Conservation (phyloP, 805 yeast genomes). For the Candida caryicola region DNA sequence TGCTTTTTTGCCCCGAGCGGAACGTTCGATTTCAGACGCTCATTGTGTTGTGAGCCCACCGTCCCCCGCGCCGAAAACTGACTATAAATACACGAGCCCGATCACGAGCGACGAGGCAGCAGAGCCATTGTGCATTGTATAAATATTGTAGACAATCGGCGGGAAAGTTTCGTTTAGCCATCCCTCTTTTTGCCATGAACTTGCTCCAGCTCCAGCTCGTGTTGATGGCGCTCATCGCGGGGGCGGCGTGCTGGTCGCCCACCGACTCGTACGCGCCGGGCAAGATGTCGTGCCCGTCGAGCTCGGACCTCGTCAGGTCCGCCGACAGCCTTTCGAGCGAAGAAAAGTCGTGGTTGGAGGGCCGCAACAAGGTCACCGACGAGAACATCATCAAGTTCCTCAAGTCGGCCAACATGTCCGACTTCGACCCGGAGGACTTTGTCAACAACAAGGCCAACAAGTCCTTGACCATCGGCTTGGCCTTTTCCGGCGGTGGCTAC, state of each 20-base stretch:
- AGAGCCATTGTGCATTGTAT: no score
- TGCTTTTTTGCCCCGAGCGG: slow-evolving; percentile 1
- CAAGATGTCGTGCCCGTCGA: slow-evolving; percentile 49
- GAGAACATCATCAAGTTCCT: slow-evolving; percentile 46
- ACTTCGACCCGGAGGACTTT: slow-evolving; percentile 46
- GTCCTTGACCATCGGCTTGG: slow-evolving; percentile 48
- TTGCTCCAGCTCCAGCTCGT: neutral
- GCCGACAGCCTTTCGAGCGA: slow-evolving; percentile 45
- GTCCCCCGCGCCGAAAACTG: neutral
- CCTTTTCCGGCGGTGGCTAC: slow-evolving; percentile 86
- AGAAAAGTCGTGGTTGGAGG: slow-evolving; percentile 54
- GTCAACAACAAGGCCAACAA: slow-evolving; percentile 33
- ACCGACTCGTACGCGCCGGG: slow-evolving; percentile 63
- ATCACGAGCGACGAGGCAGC: neutral
- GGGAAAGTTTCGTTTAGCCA: neutral
- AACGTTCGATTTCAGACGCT: no score
- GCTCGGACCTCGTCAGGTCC: slow-evolving; percentile 35
- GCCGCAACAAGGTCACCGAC: slow-evolving; percentile 46
- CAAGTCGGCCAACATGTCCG: slow-evolving; percentile 42
- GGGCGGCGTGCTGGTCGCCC: slow-evolving; percentile 11
- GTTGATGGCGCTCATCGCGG: neutral
- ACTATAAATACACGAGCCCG: neutral
- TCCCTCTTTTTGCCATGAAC: neutral
- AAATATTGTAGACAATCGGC: neutral
- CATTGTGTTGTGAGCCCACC: no score